Evolutionary conservation across 306 rosid genomes (phyloP).

Genomic region (Ormosia semicastrata): DNA sequence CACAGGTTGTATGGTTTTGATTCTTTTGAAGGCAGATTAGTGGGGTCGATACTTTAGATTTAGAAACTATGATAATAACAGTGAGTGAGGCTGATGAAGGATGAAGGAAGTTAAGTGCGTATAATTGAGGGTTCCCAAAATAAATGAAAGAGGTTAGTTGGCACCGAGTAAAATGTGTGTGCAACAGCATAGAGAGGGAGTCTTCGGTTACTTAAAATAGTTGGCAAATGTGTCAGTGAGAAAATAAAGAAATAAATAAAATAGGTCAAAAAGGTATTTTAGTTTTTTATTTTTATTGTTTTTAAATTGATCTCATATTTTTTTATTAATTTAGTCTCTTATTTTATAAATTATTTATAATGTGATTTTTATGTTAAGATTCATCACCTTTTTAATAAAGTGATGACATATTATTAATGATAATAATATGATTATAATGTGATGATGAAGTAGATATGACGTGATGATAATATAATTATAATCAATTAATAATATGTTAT

Average conservation of each 20-base stretch:
- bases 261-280: not conserved
- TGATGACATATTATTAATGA: too few species aligned
- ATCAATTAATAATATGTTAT: too few species aligned
- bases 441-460: too few species aligned
- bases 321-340: too few species aligned
- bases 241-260: not conserved
- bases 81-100: slow-evolving; percentile 39
- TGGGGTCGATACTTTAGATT: slow-evolving; percentile 20
- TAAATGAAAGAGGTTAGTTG: slow-evolving; percentile 55
- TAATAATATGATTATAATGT: too few species aligned
- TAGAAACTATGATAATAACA: not conserved
- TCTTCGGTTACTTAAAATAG: slow-evolving; percentile 35
- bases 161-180: slow-evolving; percentile 58
- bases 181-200: slow-evolving; percentile 49
- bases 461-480: too few species aligned
- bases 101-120: slow-evolving; percentile 50
- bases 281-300: too few species aligned
- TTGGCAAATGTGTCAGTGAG: slow-evolving; percentile 73
- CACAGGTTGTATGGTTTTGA: not conserved
- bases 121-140: slow-evolving; percentile 38
- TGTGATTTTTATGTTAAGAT: too few species aligned
- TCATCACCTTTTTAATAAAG: too few species aligned
- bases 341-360: too few species aligned
- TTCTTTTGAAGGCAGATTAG: not conserved
- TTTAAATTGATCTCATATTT: too few species aligned